phyloP scores from a whole-genome alignment of 1,284 basidiomycete species.

The Takashimella koratensis region DNA sequence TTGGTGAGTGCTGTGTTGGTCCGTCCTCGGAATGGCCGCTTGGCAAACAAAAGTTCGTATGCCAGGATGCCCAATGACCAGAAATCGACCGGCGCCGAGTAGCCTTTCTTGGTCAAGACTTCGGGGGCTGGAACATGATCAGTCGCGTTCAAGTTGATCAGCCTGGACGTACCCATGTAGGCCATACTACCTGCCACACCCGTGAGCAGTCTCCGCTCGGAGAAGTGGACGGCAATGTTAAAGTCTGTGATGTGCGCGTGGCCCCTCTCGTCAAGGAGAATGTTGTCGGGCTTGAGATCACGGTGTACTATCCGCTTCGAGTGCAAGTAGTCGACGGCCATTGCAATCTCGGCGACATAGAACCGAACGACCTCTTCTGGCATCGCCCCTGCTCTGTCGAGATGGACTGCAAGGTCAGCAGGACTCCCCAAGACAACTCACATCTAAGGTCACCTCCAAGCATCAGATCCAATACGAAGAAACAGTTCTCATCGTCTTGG shows the following conservation, averaged over 20 bases:
- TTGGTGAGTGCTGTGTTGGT: slow-evolving; percentile 86
- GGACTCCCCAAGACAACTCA: slow-evolving; percentile 50
- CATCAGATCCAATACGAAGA: slow-evolving; percentile 97
- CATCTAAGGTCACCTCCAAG: slow-evolving; percentile 90
- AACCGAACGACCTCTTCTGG: slow-evolving; percentile 80
- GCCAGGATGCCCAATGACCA: slow-evolving; percentile 93
- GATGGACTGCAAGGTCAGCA: slow-evolving; percentile 63
- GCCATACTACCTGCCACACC: slow-evolving; percentile 96
- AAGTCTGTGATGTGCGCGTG: slow-evolving; percentile 98
- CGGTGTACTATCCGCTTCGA: slow-evolving; percentile 88
- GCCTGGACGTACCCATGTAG: slow-evolving; percentile 67
- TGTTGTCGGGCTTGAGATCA: slow-evolving; percentile 95
- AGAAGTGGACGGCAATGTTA: slow-evolving; percentile 97
- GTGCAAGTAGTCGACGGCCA: slow-evolving; percentile 85
- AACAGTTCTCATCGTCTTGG: slow-evolving; percentile 96
- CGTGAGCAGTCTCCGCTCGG: slow-evolving; percentile 71
- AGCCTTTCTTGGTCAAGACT: slow-evolving; percentile 65
- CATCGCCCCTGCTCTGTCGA: slow-evolving; percentile 73
- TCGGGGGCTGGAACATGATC: slow-evolving; percentile 63
- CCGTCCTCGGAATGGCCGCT: slow-evolving; percentile 85
- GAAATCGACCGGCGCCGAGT: slow-evolving; percentile 90
- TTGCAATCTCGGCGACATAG: slow-evolving; percentile 83
- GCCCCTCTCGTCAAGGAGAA: slow-evolving; percentile 83
- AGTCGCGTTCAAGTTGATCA: slow-evolving; percentile 2
- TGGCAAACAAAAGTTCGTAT: slow-evolving; percentile 87